phyloP scores from a whole-genome alignment of 495 filamentous ascomycete species.

The Neurospora sp. region DNA sequence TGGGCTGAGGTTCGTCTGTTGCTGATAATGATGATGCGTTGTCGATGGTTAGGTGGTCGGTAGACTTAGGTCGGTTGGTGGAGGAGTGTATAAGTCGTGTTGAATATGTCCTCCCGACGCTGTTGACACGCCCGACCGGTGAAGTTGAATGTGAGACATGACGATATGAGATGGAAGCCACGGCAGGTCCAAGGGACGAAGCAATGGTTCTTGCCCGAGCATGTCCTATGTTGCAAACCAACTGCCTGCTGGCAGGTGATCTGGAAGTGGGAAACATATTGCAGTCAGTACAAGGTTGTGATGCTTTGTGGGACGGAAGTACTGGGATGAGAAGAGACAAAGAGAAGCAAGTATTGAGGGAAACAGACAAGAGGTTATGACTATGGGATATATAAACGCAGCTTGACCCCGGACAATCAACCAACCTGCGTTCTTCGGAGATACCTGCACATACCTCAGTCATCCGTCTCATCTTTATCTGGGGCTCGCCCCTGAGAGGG shows the following conservation, averaged over 20 bases:
- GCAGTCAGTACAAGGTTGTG: background rate
- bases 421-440: background rate
- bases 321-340: background rate
- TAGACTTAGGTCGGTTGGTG: slow-evolving; percentile 24
- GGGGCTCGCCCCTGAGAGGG: background rate
- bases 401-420: background rate
- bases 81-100: slow-evolving; percentile 32
- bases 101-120: slow-evolving; percentile 3
- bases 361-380: background rate
- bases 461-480: background rate
- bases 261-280: background rate
- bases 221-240: background rate
- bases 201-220: background rate
- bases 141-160: background rate
- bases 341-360: background rate
- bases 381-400: background rate
- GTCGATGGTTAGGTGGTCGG: slow-evolving; percentile 19
- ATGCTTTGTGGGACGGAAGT: background rate
- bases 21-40: slow-evolving; percentile 8
- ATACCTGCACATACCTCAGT: background rate
- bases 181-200: background rate
- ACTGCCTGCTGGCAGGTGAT: background rate
- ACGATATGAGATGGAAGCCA: background rate
- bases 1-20: slow-evolving; percentile 7
- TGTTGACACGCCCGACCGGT: background rate